A percentile compares a stretch with the other conserved stretches of the same genome.
Conservation (phyloP, 2,329 filamentous ascomycete species). For the Cytospora paraplurivora region DNA sequence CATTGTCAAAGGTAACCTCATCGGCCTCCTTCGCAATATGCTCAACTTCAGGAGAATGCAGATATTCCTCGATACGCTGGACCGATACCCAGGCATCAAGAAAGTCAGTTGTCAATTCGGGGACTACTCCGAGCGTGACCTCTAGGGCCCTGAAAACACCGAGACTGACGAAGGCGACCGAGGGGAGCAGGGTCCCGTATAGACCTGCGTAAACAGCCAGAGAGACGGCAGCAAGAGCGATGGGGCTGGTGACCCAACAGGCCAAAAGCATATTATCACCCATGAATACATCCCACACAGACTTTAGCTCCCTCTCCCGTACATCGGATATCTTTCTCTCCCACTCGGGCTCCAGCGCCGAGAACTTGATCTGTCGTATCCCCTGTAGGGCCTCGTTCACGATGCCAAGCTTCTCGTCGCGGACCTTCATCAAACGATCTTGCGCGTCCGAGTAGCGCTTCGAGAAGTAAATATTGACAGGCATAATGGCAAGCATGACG, state of each 20-base stretch:
- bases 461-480: constrained; percentile 68
- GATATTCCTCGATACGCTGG: constrained; percentile 70
- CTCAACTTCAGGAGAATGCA: constrained; percentile 66
- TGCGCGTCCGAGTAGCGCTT: constrained; percentile 66
- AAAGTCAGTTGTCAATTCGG: constrained; percentile 70
- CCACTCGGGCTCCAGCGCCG: constrained; percentile 75
- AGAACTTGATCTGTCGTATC: constrained; percentile 84
- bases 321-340: constrained; percentile 67
- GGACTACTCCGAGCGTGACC: constrained; percentile 68
- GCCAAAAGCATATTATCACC: constrained; percentile 64
- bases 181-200: constrained; percentile 65
- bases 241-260: constrained; percentile 74
- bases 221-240: constrained; percentile 71
- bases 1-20: constrained; percentile 66
- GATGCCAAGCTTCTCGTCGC: constrained; percentile 74
- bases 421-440: constrained; percentile 71
- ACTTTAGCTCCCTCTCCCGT: constrained; percentile 66
- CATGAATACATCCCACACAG: constrained; percentile 67
- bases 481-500: constrained; percentile 65
- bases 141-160: constrained; percentile 76
- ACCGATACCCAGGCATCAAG: constrained; percentile 75
- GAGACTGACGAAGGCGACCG: constrained; percentile 77
- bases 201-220: constrained; percentile 68
- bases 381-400: constrained; percentile 77
- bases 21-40: constrained; percentile 56